Evolutionary conservation across 805 yeast species (phyloP).

Genomic region (Lipomyces chichibuensis): DNA sequence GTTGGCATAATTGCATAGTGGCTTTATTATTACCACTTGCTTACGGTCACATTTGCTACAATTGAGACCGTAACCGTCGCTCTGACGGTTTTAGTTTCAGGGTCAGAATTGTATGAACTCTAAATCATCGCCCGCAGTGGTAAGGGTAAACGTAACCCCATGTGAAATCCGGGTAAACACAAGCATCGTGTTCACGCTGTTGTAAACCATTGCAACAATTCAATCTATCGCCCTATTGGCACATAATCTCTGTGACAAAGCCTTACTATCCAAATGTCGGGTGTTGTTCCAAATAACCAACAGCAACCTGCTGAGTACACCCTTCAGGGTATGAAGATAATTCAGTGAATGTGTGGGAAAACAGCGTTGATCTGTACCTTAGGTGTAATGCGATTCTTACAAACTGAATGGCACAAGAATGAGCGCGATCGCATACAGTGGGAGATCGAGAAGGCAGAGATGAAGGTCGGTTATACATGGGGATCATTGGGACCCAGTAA

Average conservation of each 20-base stretch:
- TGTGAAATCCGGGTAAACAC: slow-evolving; percentile 7
- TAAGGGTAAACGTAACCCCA: background rate
- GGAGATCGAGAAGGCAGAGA: slow-evolving; percentile 63
- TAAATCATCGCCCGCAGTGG: background rate
- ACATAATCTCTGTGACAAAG: background rate
- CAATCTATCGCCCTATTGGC: background rate
- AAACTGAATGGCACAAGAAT: slow-evolving; percentile 62
- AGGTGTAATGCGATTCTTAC: slow-evolving; percentile 67
- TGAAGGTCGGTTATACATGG: slow-evolving; percentile 47
- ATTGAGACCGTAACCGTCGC: background rate
- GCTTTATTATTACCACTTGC: background rate
- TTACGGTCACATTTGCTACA: background rate
- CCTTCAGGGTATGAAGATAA: slow-evolving; percentile 41
- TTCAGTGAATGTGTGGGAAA: background rate
- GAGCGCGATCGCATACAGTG: slow-evolving; percentile 63
- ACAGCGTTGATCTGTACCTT: background rate
- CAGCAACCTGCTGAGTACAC: slow-evolving; percentile 41
- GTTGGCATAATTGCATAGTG: background rate
- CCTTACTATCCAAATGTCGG: background rate
- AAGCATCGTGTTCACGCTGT: background rate
- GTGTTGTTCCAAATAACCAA: background rate
- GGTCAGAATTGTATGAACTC: background rate
- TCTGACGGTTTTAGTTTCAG: background rate
- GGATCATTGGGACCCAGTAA: background rate
- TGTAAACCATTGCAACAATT: background rate